Base-by-base conservation (phyloP, 345 rosid species). In the Aegle marmelos region DNA sequence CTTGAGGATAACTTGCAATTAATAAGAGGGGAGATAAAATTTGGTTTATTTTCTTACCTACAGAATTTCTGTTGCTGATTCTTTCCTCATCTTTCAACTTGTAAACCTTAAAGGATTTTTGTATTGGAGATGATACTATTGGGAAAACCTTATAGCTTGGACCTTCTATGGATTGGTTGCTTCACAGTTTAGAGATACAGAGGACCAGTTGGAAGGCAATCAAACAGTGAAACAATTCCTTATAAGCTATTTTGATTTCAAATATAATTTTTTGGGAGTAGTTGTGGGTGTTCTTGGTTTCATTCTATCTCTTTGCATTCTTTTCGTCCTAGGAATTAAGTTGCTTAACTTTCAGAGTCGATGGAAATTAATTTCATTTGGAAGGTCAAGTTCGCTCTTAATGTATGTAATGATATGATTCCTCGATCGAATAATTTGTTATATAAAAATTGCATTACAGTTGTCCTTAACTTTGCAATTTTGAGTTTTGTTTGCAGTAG, bases 101-200 rank as follows among this genome's bases (percentile, higher is more conserved):
- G 2, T 25, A 25, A 4, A 31, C 48, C 25, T 27, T 87, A 88
- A 86, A 82, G 85, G 48, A 88, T 86, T 1, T 89, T 89, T 0
- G 70, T 81, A 34, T 86, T 88, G 87, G 89, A 84, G 83, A 71
- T 88, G 91, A 89, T 88, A 82, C 85, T 86, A 67, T 45, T 82
- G 87, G 89, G 82, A 48, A 68, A 77, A 79, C 69, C 89, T 87
- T 1, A 73, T 86, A 22, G 36, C 86, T 13, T 86, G 91, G 91
- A 86, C 85, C 1, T 53, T 88, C 22, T 84, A 88, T 31, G 91
- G 89, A 27, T 33, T 88, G 63, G 70, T 82, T 24, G 79, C 69
- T 8, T 84, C 91, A 1, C 89, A 86, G 22, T 86, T 28, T 36
- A 86, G 87, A 45, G 86, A 88, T 30, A 8, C 82, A 25, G 50